Base-by-base conservation (phyloP, 352 stramenopile genomes). In the Pythium phragmiticola region DNA sequence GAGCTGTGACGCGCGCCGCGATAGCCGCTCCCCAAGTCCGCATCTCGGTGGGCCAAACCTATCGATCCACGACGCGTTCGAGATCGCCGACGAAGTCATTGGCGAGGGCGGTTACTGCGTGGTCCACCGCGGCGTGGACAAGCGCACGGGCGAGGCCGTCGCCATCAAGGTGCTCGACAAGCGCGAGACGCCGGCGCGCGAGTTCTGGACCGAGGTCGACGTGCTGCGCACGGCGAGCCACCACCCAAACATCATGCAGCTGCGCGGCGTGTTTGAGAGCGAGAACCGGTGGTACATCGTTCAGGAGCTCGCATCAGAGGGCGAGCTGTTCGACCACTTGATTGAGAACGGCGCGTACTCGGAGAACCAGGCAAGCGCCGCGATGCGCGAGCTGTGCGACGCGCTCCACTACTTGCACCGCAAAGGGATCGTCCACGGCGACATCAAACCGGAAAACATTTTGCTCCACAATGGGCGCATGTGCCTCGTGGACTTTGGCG, bases 391-490 rank as follows among this genome's bases (percentile, higher is more conserved):
- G 42, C 64, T 94, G 0, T 91, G 84, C 60, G 79, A 92, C 51
- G 87, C 86, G 37, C 70, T 96, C 60, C 75, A 87, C 41, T 94
- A 94, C 63, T 68, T 96, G 63, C 88, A 96, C 66, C 79, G 81
- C 72, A 94, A 94, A 61, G 82, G 82, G 33, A 86, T 96, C 28
- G 85, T 96, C 3, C 88, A 96, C 57, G 88, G 84, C 53, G 88
- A 96, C 66, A 87, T 96, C 68, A 96, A 96, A 56, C 88, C 88
- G 0, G 88, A 96, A 66, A 96, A 96, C 51, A 84, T 95, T 54
- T 58, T 96, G 67, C 67, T 91, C 48, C 77, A 89, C 41, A 65
- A 86, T 46, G 78, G 76, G 7, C 77, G 77, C 60, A 90, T 91
- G 82, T 91, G 84, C 59, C 78, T 93, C n/a, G 85, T 92, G 47